phyloP scores from a whole-genome alignment of 163 green algal species.

The Botryococcus braunii region DNA sequence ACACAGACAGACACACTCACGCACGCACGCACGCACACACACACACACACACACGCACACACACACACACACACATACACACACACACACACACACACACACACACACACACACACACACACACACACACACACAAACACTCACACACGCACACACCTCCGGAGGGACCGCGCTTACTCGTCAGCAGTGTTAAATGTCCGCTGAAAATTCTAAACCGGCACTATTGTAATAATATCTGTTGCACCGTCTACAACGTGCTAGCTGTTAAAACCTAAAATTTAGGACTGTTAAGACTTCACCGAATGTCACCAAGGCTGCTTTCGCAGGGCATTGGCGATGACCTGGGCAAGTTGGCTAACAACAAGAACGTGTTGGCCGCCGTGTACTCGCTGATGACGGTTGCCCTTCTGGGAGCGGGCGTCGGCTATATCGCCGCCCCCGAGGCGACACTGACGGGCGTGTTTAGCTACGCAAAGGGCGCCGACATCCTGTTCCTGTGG shows the following conservation, averaged over 20 bases:
- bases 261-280: background rate
- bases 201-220: background rate
- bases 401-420: background rate
- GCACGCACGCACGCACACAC: no score
- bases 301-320: background rate
- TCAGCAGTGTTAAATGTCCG: background rate
- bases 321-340: background rate
- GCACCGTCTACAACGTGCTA: background rate
- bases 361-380: background rate
- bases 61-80: no score
- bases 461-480: background rate
- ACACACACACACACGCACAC: no score
- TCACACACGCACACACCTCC: background rate
- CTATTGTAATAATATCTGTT: background rate
- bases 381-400: slow-evolving; percentile 2
- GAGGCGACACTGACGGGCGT: background rate
- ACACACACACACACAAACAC: background rate
- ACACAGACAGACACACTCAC: no score
- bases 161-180: background rate
- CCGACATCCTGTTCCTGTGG: slow-evolving; percentile 1
- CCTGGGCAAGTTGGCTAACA: background rate
- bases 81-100: no score
- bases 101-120: no score
- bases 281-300: background rate
- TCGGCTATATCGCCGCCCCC: background rate